Evolutionary conservation across 164 flowering plant genomes (phyloP), one percentile per base, ranked within the genome.

Genomic region (Malania oleifera): DNA sequence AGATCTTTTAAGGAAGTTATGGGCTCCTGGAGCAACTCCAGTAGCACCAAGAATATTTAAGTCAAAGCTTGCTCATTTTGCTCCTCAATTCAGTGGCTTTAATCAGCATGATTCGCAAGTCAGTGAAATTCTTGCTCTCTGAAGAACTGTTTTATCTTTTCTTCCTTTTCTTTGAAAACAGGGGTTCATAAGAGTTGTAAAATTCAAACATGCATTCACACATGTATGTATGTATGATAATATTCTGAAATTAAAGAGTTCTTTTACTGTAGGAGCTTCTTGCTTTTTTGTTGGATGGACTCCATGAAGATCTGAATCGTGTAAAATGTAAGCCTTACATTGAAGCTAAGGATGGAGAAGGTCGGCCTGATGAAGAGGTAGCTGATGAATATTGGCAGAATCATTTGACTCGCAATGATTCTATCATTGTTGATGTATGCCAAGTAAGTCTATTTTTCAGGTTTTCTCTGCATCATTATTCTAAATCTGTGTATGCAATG

Each of bases 41-140:
- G 81, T 89, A 60, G 70, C 85, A 54, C 96, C 98, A 57, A 75
- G 78, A 52, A 29, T 68, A 52, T 92, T 92, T 59, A 92, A 92
- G 71, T 76, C 86, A 37, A 84, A 78, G 57, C 85, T 91, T 63
- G 78, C 87, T 70, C 80, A 76, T 48, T 92, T 92, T 71, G 89
- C 95, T 28, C 96, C 95, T 48, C 95, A 92, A 57, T 92, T 92
- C 62, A 80, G 84, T 70, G 98, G 96, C 29, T 89, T 71, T 69
- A 89, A 84, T 64, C 98, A 89, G 64, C 98, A 92, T 72, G 98
- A 92, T 85, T 89, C 98, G 45, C 95, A 92, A 72, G 98, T 91
- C 18, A 60, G 83, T 75, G 39, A 64, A 44, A 24, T 55, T 59
- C 59, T 56, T 24, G 49, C n/a, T 18, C 23, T 34, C n/a, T n/a